Base-by-base conservation (phyloP, 2,329 filamentous ascomycete species). In the Magnaporthiopsis incrustans region DNA sequence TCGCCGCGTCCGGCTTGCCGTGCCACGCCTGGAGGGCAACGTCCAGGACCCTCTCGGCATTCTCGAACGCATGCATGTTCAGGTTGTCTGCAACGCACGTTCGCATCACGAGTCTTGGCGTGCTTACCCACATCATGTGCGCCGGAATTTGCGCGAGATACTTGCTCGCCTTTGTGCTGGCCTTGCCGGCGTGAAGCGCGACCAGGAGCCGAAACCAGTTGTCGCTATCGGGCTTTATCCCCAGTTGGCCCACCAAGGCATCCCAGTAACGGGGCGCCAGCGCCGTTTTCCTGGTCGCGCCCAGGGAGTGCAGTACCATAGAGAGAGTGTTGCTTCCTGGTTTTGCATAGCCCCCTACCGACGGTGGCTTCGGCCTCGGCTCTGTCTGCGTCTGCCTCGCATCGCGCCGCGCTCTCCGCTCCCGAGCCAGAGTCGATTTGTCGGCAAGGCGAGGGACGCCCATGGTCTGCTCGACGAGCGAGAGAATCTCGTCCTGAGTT, bases 391-490 rank as follows among this genome's bases (percentile, higher is more conserved):
- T 8, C 18, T 25, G 22, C 8, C 8, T 27, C 6, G 22, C n/a
- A 6, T 32, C 18, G 27, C 59, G 27, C 64, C 67, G 7, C 67
- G 27, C 57, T 38, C 25, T 26, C 38, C 22, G 60, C 53, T 32
- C 38, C 64, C 62, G 22, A 27, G 64, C 50, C 44, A 63, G 30
- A 64, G 32, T 57, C 66, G 78, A 62, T 60, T 72, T 73, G 68
- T 75, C 70, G 69, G 74, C 79, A 68, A 78, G 72, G 62, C 85
- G 84, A 44, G 88, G 85, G 57, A 97, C 83, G 60, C 85, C 83
- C 86, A 94, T 93, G 0, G 92, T 90, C 75, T 97, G 88, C 68
- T 92, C 83, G n/a, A 96, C 76, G 26, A 97, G 79, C 56, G 85
- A 84, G 27, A 97, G 81, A 2, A 97, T 79, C 69, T 91, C 85